Evolutionary conservation across 2,329 filamentous ascomycete genomes (phyloP), one percentile per base, ranked within the genome.

Genomic region (Aspergillus thermomutatus): DNA sequence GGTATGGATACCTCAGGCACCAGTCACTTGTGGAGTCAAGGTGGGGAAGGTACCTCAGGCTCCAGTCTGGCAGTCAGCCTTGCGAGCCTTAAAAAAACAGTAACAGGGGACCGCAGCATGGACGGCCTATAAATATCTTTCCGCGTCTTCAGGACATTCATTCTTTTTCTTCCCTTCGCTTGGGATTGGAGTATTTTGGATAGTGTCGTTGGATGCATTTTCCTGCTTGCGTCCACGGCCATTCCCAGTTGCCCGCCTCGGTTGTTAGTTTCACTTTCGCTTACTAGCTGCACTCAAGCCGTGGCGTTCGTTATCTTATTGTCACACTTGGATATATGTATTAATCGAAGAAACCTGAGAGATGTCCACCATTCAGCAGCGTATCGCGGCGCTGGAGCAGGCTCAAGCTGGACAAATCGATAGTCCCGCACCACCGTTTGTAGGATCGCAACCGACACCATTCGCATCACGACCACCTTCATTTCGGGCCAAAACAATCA

Each of bases 331-430:
- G 43, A 26, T 46, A 46, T 8, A 25, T 46, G 19, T 11, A 46
- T 17, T 46, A 14, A 14, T n/a, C 2, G 74, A 78, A 62, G 75
- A 77, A 64, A 65, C n/a, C n/a, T n/a, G n/a, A n/a, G n/a, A n/a
- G n/a, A n/a, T n/a, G n/a, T n/a, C n/a, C n/a, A n/a, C 77, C 11
- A 75, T 80, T 47, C 75, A 79, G 61, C 69, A 78, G 63, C 75
- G 77, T 48, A 79, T 80, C 56, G 74, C 75, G 53, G 73, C 76
- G 34, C 66, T 80, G 53, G 79, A 79, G 58, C 72, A 73, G 57
- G 69, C 74, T 43, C 77, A 79, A 60, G 64, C 75, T 53, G 72
- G 70, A 50, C 70, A 71, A 51, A 65, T 68, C 54, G 67, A 70
- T 49, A 67, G 62, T 47, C 46, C 63, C 57, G 64, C 66, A 60